Evolutionary conservation across 257 asterid species (phyloP).

Genomic region (Fraxinus anomala): DNA sequence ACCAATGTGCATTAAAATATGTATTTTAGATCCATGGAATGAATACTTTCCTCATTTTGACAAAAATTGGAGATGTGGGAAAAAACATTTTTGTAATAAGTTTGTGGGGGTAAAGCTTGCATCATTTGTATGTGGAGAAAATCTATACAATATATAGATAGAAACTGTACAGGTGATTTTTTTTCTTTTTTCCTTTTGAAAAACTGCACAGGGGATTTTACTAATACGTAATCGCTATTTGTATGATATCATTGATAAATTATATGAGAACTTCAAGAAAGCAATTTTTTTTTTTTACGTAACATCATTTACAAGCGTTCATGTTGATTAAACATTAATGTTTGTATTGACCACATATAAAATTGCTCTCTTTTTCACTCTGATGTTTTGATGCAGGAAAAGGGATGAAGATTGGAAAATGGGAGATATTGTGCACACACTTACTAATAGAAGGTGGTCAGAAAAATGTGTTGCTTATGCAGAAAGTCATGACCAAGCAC

Average conservation of each 20-base stretch:
- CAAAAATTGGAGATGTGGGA: background rate
- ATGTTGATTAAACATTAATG: background rate
- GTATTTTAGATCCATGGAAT: background rate
- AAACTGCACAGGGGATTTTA: background rate
- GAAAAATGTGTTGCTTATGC: slow-evolving; percentile 93
- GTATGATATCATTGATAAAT: background rate
- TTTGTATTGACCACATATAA: too few relatives aligned
- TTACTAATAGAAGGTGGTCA: slow-evolving; percentile 91
- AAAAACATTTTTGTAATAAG: background rate
- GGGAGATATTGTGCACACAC: slow-evolving; percentile 84
- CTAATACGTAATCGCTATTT: background rate
- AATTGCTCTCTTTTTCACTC: too few relatives aligned
- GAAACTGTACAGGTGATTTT: background rate
- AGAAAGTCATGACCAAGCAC: slow-evolving; percentile 98
- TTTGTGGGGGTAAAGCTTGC: background rate
- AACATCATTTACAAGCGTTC: background rate
- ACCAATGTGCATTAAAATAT: background rate
- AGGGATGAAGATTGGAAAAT: slow-evolving; percentile 96
- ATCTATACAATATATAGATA: background rate
- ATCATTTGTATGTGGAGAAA: background rate
- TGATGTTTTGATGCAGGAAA: slow-evolving; percentile 48
- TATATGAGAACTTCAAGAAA: background rate
- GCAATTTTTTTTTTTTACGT: background rate
- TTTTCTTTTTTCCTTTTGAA: too few relatives aligned
- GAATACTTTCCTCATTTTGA: background rate